Base-by-base conservation (phyloP, 176 grass and related monocot species). In the Zoysia japonica region DNA sequence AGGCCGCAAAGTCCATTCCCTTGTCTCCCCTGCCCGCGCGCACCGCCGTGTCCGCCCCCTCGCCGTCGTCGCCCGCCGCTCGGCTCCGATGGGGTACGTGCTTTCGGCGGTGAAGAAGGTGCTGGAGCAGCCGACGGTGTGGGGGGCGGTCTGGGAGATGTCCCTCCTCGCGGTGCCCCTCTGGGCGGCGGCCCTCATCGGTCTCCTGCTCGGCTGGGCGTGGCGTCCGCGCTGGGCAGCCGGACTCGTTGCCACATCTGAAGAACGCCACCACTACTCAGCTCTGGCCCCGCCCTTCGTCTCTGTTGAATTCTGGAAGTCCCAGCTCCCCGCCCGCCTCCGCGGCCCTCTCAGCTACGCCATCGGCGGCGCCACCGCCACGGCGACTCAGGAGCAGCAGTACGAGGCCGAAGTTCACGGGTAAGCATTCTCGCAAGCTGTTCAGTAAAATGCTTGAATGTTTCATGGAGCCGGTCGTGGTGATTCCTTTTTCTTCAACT, bases 151-250 rank as follows among this genome's bases (percentile, higher is more conserved):
- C 61, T 86, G 83, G 56, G 93, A 93, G 80, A 89, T 97, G 47
- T 59, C 79, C n/a, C 83, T 97, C 80, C 87, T 97, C 65, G 88
- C 82, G 3, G 89, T 80, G 51, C 93, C 93, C 47, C 88, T 97
- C 67, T 97, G 93, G 93, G 72, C 89, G 42, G 93, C 93, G 37
- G 93, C 87, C 57, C 71, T 93, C 65, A 71, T 97, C 17, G 93
- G 93, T 17, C 88, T 97, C 82, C 72, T 97, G 54, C 85, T 97
- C 65, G 93, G 93, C n/a, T 97, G 93, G 93, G 79, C 93, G 7
- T 97, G 93, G 93, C 91, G 89, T 56, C 93, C 93, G 47, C 88
- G 85, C 47, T 97, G 93, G 93, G 90, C 90, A 6, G 87, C 68
- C 73, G 87, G 79, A 9, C 78, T 92, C 36, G 75, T 90, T 35